phyloP scores from a whole-genome alignment of 169 alveolate genomes.

The Hepatocystis sp. region DNA sequence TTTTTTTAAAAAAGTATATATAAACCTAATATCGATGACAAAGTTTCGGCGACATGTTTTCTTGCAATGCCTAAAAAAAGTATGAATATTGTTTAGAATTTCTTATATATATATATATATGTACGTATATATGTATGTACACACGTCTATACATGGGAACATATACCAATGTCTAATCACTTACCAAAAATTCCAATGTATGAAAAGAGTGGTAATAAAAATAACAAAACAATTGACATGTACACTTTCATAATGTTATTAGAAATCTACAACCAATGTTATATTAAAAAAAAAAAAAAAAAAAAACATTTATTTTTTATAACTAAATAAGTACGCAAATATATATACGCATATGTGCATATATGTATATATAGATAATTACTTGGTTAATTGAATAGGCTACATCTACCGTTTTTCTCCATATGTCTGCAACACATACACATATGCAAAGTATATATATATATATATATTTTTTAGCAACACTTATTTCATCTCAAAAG shows the following conservation, averaged over 20 bases:
- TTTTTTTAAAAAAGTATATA: neutral
- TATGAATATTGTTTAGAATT: neutral
- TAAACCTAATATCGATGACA: slow-evolving; percentile 43
- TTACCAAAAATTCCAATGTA: slow-evolving; percentile 68
- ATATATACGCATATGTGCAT: neutral
- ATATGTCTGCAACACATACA: slow-evolving; percentile 19
- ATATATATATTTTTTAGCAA: too few relatives aligned
- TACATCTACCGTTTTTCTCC: slow-evolving; percentile 60
- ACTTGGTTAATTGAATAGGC: slow-evolving; percentile 73
- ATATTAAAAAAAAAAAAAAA: slow-evolving; percentile 1
- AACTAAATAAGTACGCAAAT: neutral
- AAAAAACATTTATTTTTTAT: too few relatives aligned
- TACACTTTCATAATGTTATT: slow-evolving; percentile 45
- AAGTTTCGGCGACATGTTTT: slow-evolving; percentile 24
- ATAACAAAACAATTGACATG: slow-evolving; percentile 18
- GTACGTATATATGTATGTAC: neutral
- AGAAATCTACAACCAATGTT: slow-evolving; percentile 21
- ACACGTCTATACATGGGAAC: neutral
- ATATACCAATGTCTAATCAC: too few relatives aligned
- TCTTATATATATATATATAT: neutral
- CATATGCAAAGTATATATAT: too few relatives aligned
- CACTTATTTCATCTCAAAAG: too few relatives aligned
- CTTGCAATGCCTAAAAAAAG: slow-evolving; percentile 35
- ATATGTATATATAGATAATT: neutral
- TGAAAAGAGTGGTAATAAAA: slow-evolving; percentile 41